phyloP scores from a whole-genome alignment of 2,329 filamentous ascomycete species.

The Aspergillus puulaauensis region DNA sequence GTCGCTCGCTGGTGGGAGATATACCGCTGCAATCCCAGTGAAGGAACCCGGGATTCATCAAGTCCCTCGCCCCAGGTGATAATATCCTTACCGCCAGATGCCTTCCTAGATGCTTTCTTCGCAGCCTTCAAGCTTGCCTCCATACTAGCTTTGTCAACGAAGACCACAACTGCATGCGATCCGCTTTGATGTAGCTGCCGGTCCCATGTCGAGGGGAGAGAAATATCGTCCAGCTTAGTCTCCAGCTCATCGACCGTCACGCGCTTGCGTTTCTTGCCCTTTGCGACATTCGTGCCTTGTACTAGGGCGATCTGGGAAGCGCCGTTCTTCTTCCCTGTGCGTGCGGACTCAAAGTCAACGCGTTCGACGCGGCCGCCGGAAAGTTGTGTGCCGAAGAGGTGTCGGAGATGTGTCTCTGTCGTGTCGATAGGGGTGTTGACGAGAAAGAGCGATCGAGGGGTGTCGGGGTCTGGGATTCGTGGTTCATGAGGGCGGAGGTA shows the following conservation, averaged over 20 bases:
- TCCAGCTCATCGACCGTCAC: conserved; percentile 50
- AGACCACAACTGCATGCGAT: conserved; percentile 74
- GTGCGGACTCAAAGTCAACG: conserved; percentile 66
- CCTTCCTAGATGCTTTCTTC: conserved; percentile 52
- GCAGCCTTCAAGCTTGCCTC: conserved; percentile 75
- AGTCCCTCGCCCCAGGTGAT: conserved; percentile 69
- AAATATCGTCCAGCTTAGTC: conserved; percentile 58
- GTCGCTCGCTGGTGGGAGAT: conserved; percentile 68
- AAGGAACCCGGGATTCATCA: conserved; percentile 54
- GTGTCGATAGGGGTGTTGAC: conserved; percentile 86
- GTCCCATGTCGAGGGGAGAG: conserved; percentile 72
- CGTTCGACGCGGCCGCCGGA: conserved; percentile 76
- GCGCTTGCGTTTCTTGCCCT: conserved; percentile 56
- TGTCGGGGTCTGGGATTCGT: conserved; percentile 70
- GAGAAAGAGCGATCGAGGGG: conserved; percentile 80
- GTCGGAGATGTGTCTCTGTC: conserved; percentile 72
- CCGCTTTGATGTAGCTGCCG: conserved; percentile 70
- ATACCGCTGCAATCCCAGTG: conserved; percentile 54
- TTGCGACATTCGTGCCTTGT: conserved; percentile 18
- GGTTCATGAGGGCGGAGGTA: conserved; percentile 84
- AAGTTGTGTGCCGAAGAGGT: conserved; percentile 71
- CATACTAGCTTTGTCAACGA: conserved; percentile 80
- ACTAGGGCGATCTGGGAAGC: conserved; percentile 13
- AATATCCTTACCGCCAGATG: conserved; percentile 58
- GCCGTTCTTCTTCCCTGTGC: conserved; percentile 37